phyloP scores from a whole-genome alignment of 179 eudicot species.

The Sideroxylon spinosum region DNA sequence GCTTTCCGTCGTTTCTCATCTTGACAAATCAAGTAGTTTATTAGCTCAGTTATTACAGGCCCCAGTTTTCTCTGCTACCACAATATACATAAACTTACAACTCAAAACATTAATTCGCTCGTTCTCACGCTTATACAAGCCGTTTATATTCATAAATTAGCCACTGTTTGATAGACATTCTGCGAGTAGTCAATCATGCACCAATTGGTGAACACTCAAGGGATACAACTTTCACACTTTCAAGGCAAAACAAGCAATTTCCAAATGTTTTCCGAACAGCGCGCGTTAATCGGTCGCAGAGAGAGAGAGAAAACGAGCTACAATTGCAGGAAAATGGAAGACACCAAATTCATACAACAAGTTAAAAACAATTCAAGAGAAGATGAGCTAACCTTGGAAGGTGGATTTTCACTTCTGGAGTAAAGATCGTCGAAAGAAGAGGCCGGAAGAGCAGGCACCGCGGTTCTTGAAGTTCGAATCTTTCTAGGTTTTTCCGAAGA shows the following conservation, averaged over 20 bases:
- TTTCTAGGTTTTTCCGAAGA: conserved; percentile 17
- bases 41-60: not conserved
- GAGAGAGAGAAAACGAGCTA: not conserved
- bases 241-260: not conserved
- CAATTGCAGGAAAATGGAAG: not conserved
- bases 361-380: not conserved
- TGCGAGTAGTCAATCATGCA: not conserved
- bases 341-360: not conserved
- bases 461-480: conserved; percentile 22
- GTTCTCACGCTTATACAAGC: no score
- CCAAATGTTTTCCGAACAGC: not conserved
- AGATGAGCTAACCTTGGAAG: conserved; percentile 43
- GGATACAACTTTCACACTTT: not conserved
- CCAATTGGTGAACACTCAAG: not conserved
- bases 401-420: conserved; percentile 24
- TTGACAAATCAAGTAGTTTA: not conserved
- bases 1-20: not conserved
- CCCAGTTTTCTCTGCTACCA: conserved; percentile 1
- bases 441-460: conserved; percentile 28
- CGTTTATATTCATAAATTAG: not conserved
- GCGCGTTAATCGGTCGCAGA: no score
- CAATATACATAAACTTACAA: not conserved
- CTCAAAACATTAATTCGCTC: not conserved
- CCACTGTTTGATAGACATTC: not conserved
- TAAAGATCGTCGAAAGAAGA: conserved; percentile 35